A percentile compares a stretch with the other conserved stretches of the same genome.
phyloP scores from a whole-genome alignment of 768 basidiomycete genomes.

The Amylocystis lapponica region DNA sequence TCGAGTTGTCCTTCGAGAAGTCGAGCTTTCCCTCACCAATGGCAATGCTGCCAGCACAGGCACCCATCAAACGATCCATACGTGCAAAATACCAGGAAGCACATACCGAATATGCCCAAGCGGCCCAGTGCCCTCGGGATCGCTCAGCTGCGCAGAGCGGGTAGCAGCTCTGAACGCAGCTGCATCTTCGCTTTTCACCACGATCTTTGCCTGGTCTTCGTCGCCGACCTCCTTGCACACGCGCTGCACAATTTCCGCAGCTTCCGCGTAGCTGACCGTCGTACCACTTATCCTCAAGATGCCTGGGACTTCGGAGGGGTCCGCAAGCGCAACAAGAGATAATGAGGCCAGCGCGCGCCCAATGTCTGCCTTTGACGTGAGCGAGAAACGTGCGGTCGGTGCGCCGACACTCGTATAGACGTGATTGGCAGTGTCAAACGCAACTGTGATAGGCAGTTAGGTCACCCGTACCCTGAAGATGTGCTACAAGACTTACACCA shows the following conservation, averaged over 20 bases:
- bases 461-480: no score
- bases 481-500: neutral
- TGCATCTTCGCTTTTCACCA: constrained; percentile 5
- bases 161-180: constrained; percentile 5
- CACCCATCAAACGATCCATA: neutral
- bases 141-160: constrained; percentile 1
- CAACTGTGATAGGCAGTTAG: constrained; percentile 7
- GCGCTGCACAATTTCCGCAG: constrained; percentile 7
- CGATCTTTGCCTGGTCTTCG: constrained; percentile 8
- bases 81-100: neutral
- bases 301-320: constrained; percentile 12
- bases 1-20: constrained; percentile 12
- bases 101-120: constrained; percentile 1
- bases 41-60: constrained; percentile 6
- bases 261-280: constrained; percentile 8
- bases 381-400: constrained; percentile 4
- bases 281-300: constrained; percentile 13
- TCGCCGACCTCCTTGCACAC: constrained; percentile 1
- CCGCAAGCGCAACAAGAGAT: constrained; percentile 12
- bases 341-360: constrained; percentile 14
- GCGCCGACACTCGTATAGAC: constrained; percentile 15
- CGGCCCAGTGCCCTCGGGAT: neutral
- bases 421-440: constrained; percentile 16
- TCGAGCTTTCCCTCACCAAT: constrained; percentile 15
- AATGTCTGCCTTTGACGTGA: constrained; percentile 16